Conservation (phyloP, 2,329 filamentous ascomycete species). For the Diaporthe vexans region DNA sequence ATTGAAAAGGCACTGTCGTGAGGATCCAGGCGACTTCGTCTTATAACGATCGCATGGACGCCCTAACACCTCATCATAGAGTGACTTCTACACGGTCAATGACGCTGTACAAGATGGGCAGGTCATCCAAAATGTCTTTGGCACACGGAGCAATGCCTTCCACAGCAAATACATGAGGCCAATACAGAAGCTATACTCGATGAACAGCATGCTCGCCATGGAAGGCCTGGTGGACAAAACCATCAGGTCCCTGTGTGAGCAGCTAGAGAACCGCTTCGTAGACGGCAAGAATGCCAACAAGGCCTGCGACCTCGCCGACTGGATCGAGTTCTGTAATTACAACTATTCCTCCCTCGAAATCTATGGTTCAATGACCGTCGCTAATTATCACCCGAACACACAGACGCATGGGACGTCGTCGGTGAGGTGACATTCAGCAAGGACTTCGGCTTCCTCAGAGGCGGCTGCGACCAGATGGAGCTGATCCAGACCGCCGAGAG, state of each 20-base stretch:
- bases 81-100: slow-evolving; percentile 35
- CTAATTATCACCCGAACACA: neutral
- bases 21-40: no score
- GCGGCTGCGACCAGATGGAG: slow-evolving; percentile 17
- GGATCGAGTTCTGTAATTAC: slow-evolving; percentile 31
- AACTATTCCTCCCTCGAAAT: neutral
- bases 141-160: slow-evolving; percentile 31
- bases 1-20: neutral
- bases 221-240: slow-evolving; percentile 33
- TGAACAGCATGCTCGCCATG: slow-evolving; percentile 5
- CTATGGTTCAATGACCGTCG: neutral
- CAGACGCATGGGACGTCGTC: slow-evolving; percentile 24
- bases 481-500: slow-evolving; percentile 19
- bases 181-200: slow-evolving; percentile 37
- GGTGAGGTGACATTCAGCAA: slow-evolving; percentile 24
- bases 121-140: slow-evolving; percentile 35
- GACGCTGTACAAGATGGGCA: slow-evolving; percentile 33
- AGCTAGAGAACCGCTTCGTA: slow-evolving; percentile 30
- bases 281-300: slow-evolving; percentile 9
- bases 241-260: slow-evolving; percentile 11
- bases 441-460: slow-evolving; percentile 25
- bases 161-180: slow-evolving; percentile 36
- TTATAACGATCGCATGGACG: neutral
- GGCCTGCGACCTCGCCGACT: slow-evolving; percentile 33
- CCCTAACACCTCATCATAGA: neutral